Percentiles rank a stretch among this genome's conserved stretches.
phyloP scores from a whole-genome alignment of 176 grass and related monocot genomes.

The Echinochloa phyllopogon region DNA sequence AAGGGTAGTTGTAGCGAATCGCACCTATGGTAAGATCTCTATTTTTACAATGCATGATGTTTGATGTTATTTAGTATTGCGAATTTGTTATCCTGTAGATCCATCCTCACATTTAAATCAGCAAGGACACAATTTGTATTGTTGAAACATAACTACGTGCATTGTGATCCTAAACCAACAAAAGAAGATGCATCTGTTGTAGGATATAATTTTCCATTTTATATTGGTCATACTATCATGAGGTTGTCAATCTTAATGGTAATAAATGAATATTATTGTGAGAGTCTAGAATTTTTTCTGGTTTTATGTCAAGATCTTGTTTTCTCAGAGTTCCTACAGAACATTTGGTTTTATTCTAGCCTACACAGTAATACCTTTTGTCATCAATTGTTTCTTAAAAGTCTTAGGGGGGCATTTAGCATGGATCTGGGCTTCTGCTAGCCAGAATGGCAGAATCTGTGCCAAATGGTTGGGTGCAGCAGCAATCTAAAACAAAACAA shows the following conservation, averaged over 20 bases:
- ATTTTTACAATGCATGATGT: background rate
- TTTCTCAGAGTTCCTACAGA: background rate
- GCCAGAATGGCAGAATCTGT: background rate
- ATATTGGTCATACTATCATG: background rate
- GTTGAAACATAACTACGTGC: slow-evolving; percentile 4
- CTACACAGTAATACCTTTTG: background rate
- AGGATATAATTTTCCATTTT: background rate
- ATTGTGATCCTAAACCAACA: background rate
- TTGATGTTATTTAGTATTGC: slow-evolving; percentile 28
- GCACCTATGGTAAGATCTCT: slow-evolving; percentile 81
- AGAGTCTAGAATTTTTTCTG: background rate
- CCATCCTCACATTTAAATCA: slow-evolving; percentile 6
- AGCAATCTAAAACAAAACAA: background rate
- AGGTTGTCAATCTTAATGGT: background rate
- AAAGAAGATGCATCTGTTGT: background rate
- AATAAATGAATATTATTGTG: background rate
- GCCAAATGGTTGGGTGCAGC: background rate
- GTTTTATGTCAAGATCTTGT: background rate
- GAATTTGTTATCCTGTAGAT: background rate
- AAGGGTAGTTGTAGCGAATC: slow-evolving; percentile 89
- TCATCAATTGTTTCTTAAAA: background rate
- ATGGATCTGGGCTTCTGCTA: background rate
- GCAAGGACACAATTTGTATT: slow-evolving; percentile 2
- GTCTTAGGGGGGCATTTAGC: background rate
- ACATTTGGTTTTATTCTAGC: slow-evolving; percentile 31